A percentile compares a stretch with the other conserved stretches of the same genome.
These are phyloP conservation scores for Xylaria sp. DNA, from an alignment of 2,329 filamentous ascomycete species.

Conservation along the genomic window DNA sequence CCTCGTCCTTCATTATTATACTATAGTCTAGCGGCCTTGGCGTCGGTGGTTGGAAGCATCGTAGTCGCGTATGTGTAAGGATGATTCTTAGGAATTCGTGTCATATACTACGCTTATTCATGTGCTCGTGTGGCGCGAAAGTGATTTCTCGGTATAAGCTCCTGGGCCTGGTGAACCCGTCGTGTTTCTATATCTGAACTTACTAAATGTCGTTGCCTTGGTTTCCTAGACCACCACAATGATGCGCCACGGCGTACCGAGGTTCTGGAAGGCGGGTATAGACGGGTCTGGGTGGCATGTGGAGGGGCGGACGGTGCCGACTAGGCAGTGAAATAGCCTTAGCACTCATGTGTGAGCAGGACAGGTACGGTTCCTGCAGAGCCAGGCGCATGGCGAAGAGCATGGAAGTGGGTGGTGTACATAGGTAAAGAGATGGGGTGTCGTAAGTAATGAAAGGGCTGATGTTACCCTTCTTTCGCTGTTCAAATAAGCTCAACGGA, in stretches of 20 bases:
- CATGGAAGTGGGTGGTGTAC: background rate
- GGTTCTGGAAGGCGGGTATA: conserved; percentile 17
- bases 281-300: conserved; percentile 6
- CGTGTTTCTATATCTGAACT: background rate
- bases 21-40: background rate
- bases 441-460: background rate
- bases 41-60: background rate
- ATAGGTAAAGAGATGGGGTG: background rate
- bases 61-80: conserved; percentile 9
- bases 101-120: conserved; percentile 7
- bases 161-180: background rate
- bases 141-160: background rate
- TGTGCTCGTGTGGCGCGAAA: conserved; percentile 10
- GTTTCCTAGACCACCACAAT: conserved; percentile 9
- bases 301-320: conserved; percentile 5
- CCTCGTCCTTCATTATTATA: background rate
- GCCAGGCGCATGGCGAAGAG: background rate
- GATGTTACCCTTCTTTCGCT: background rate
- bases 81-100: background rate
- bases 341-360: background rate
- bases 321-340: background rate
- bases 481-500: background rate
- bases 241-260: background rate
- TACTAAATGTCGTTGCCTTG: background rate
- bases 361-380: conserved; percentile 17